phyloP scores from a whole-genome alignment of 192 early-diverging fungal species.

The Coemansia sp. region DNA sequence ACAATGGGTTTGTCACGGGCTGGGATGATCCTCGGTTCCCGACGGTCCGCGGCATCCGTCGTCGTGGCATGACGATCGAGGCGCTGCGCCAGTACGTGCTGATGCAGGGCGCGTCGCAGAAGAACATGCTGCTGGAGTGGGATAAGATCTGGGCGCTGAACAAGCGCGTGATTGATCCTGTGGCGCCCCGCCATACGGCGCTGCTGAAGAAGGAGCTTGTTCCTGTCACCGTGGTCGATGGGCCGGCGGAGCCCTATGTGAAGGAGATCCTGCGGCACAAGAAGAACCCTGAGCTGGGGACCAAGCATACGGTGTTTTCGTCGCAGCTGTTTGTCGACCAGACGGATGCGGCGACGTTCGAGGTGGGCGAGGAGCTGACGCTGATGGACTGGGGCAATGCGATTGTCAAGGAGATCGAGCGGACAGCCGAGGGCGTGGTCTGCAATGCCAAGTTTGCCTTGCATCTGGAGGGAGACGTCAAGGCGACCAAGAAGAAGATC shows the following conservation, averaged over 20 bases:
- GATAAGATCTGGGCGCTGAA: conserved; percentile 99
- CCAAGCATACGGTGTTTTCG: conserved; percentile 78
- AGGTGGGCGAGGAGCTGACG: conserved; percentile 87
- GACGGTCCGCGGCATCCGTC: conserved; percentile 84
- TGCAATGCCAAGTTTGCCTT: conserved; percentile 63
- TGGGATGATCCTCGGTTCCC: conserved; percentile 92
- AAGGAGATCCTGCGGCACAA: conserved; percentile 80
- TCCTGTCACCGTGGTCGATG: conserved; percentile 60
- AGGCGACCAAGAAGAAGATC: conserved; percentile 98
- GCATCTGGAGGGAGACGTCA: conserved; percentile 93
- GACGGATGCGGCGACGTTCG: conserved; percentile 80
- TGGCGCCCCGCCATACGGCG: conserved; percentile 88
- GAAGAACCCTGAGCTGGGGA: conserved; percentile 92
- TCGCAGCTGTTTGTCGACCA: conserved; percentile 77
- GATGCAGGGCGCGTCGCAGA: conserved; percentile 97
- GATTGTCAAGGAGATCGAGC: conserved; percentile 73
- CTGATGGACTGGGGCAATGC: conserved; percentile 99
- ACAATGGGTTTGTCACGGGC: conserved; percentile 75
- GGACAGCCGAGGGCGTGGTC: conserved; percentile 57
- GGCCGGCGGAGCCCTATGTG: conserved; percentile 50
- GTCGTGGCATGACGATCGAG: conserved; percentile 97
- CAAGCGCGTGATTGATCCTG: conserved; percentile 94
- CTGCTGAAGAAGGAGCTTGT: conserved; percentile 66
- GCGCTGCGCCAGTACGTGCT: conserved; percentile 94
- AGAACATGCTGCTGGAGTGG: conserved; percentile 91